Evolutionary conservation across 176 grass and related monocot genomes (phyloP).

Genomic region (Otatea glauca): DNA sequence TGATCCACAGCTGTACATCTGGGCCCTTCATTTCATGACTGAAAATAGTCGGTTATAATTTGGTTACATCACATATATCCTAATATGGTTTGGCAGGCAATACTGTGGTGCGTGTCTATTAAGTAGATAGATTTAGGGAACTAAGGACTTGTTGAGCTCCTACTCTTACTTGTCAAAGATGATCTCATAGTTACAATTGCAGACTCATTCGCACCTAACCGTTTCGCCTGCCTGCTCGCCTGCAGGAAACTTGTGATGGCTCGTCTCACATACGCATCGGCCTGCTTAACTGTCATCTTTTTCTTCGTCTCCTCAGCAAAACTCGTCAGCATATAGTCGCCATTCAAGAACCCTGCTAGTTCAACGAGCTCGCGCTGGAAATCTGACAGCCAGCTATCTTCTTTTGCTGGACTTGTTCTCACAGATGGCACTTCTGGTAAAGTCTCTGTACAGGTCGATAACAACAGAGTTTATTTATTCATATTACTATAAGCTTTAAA

Average conservation of each 20-base stretch:
- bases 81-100: slow-evolving; percentile 26
- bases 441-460: slow-evolving; percentile 46
- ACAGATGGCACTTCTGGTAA: slow-evolving; percentile 62
- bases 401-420: slow-evolving; percentile 52
- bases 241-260: slow-evolving; percentile 66
- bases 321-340: slow-evolving; percentile 78
- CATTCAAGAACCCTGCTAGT: slow-evolving; percentile 71
- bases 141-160: not conserved
- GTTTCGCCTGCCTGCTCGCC: slow-evolving; percentile 70
- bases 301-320: slow-evolving; percentile 48
- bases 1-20: not conserved
- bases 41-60: not conserved
- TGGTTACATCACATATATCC: not conserved
- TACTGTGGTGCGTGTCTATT: not conserved
- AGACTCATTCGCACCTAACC: slow-evolving; percentile 62
- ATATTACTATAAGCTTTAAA: no score
- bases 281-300: slow-evolving; percentile 82
- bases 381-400: slow-evolving; percentile 68
- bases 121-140: not conserved
- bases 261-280: slow-evolving; percentile 59
- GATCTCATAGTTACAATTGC: slow-evolving; percentile 84
- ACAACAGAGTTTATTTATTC: slow-evolving; percentile 5
- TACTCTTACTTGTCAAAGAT: slow-evolving; percentile 61
- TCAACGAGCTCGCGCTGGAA: slow-evolving; percentile 80
- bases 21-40: slow-evolving; percentile 18